phyloP scores from a whole-genome alignment of 2,329 filamentous ascomycete species.

The Oidium heveae region DNA sequence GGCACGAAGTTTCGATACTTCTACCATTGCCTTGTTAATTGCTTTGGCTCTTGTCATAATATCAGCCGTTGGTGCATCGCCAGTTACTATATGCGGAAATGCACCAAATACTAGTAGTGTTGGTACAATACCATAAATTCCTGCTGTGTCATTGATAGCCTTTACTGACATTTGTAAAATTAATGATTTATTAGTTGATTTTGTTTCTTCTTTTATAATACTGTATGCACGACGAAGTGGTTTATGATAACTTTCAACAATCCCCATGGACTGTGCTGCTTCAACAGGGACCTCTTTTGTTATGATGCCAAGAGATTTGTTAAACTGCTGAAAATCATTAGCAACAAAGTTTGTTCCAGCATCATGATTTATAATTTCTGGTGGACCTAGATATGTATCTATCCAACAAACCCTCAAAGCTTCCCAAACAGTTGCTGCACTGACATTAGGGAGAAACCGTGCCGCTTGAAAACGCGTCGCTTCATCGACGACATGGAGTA shows the following conservation, averaged over 20 bases:
- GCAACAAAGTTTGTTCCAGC: background rate
- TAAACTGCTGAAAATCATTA: background rate
- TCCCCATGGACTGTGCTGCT: background rate
- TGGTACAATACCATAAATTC: too few species aligned
- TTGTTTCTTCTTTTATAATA: background rate
- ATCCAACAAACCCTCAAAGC: too few species aligned
- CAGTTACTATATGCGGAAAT: too few species aligned
- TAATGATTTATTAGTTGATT: too few species aligned
- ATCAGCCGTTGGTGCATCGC: too few species aligned
- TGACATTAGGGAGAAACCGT: background rate
- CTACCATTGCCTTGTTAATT: too few species aligned
- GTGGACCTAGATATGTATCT: background rate
- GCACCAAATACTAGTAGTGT: too few species aligned
- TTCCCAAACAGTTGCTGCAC: too few species aligned
- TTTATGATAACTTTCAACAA: background rate
- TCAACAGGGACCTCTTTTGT: background rate
- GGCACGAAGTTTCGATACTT: too few species aligned
- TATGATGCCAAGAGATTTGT: background rate
- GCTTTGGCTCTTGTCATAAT: too few species aligned
- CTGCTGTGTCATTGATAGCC: too few species aligned
- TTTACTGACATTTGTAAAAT: too few species aligned
- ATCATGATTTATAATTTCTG: background rate
- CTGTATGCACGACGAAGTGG: background rate
- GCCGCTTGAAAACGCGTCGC: background rate
- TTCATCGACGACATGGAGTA: conserved; percentile 1